Evolutionary conservation across 2,329 filamentous ascomycete species (phyloP).

Genomic region (Diaporthe sp.): DNA sequence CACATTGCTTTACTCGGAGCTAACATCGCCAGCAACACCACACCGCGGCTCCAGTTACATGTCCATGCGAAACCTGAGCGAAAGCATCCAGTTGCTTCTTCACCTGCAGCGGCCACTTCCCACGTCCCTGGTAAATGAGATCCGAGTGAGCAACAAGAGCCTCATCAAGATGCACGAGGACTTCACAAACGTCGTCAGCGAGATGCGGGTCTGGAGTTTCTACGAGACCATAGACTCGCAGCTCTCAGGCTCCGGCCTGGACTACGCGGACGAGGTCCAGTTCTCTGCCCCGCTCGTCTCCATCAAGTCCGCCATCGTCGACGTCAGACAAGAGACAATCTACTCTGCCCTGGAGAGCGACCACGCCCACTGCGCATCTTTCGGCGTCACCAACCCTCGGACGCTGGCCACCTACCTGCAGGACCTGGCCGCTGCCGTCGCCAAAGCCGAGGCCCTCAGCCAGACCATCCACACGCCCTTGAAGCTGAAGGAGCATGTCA

Average conservation of each 20-base stretch:
- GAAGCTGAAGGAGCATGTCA: constrained; percentile 65
- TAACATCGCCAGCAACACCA: constrained; percentile 62
- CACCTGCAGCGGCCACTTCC: constrained; percentile 66
- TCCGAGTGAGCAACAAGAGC: constrained; percentile 64
- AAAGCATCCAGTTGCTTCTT: constrained; percentile 67
- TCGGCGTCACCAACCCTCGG: constrained; percentile 62
- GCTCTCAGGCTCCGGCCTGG: constrained; percentile 59
- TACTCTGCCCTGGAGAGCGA: constrained; percentile 66
- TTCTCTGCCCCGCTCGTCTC: constrained; percentile 72
- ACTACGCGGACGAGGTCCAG: constrained; percentile 60
- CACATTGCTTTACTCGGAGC: neutral
- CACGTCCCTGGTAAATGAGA: constrained; percentile 61
- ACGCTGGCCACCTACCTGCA: constrained; percentile 59
- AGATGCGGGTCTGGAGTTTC: constrained; percentile 73
- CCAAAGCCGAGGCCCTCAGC: constrained; percentile 54
- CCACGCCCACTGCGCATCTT: constrained; percentile 68
- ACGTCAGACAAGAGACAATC: constrained; percentile 64
- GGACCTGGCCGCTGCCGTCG: constrained; percentile 53
- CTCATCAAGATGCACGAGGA: constrained; percentile 65
- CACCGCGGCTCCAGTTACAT: constrained; percentile 75
- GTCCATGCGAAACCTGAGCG: constrained; percentile 68
- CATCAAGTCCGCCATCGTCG: constrained; percentile 67
- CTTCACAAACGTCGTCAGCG: constrained; percentile 69
- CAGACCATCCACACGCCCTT: constrained; percentile 59
- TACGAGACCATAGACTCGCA: constrained; percentile 74